These are phyloP conservation scores for Pilasporangium apinafurcum DNA, from an alignment of 352 stramenopile species.

Conservation along the genomic window DNA sequence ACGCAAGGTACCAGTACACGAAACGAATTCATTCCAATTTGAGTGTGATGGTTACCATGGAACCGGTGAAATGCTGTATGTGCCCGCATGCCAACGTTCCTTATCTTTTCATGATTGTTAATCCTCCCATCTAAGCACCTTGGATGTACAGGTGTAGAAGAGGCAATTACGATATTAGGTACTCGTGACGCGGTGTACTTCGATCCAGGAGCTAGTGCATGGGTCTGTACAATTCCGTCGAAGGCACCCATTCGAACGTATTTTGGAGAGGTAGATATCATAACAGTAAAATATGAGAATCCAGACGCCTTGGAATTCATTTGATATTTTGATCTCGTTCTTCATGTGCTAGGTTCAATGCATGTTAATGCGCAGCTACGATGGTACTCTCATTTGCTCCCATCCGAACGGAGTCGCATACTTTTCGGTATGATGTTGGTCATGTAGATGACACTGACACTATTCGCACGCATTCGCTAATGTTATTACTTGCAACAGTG, in stretches of 20 bases:
- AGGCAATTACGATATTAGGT: slow-evolving; percentile 39
- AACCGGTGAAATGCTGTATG: too few relatives aligned
- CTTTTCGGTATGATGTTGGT: slow-evolving; percentile 24
- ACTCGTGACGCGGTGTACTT: slow-evolving; percentile 47
- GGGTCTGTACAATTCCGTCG: slow-evolving; percentile 31
- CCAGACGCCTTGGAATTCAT: not conserved
- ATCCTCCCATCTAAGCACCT: too few relatives aligned
- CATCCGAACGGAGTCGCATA: slow-evolving; percentile 31
- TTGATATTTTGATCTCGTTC: not conserved
- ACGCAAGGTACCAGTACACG: too few relatives aligned
- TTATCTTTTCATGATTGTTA: too few relatives aligned
- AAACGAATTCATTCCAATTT: too few relatives aligned
- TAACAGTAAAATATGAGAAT: not conserved
- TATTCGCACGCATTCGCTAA: not conserved
- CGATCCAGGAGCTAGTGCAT: slow-evolving; percentile 25
- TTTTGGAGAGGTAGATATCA: slow-evolving; percentile 35
- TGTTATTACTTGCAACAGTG: slow-evolving; percentile 12
- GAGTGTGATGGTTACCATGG: too few relatives aligned
- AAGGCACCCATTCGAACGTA: slow-evolving; percentile 32
- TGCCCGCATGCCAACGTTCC: too few relatives aligned
- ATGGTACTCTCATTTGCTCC: slow-evolving; percentile 51
- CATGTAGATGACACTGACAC: not conserved
- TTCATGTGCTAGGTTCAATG: slow-evolving; percentile 25
- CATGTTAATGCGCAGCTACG: slow-evolving; percentile 26
- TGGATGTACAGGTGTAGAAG: slow-evolving; percentile 27